These are phyloP conservation scores for Caulochytrium protostelioides DNA, from an alignment of 371 early-diverging fungal species.

Conservation along the genomic window DNA sequence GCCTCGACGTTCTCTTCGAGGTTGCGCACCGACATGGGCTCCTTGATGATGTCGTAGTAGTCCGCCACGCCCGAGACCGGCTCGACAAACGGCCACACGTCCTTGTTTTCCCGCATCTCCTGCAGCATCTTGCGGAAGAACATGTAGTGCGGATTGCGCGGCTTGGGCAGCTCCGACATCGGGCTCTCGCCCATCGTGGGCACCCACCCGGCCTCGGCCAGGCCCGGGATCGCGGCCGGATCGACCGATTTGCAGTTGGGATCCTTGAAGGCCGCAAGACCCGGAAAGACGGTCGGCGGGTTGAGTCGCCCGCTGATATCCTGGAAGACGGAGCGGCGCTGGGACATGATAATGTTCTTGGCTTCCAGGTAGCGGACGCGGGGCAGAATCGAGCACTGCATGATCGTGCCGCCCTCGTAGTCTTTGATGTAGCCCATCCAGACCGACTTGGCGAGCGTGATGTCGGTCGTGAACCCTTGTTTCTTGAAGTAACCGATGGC, in stretches of 20 bases:
- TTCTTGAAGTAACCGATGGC: slow-evolving; percentile 99
- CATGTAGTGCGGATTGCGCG: slow-evolving; percentile 14
- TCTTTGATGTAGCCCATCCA: slow-evolving; percentile 99
- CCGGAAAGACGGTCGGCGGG: slow-evolving; percentile 57
- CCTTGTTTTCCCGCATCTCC: slow-evolving; percentile 42
- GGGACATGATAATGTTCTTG: slow-evolving; percentile 35
- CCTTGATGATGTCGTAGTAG: slow-evolving; percentile 87
- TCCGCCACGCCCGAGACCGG: slow-evolving; percentile 92
- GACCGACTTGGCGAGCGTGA: slow-evolving; percentile 65
- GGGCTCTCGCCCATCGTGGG: slow-evolving; percentile 40
- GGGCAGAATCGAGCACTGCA: slow-evolving; percentile 60
- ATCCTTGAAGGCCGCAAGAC: slow-evolving; percentile 43
- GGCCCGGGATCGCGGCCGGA: slow-evolving; percentile 19
- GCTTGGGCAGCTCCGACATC: slow-evolving; percentile 4
- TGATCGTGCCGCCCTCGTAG: slow-evolving; percentile 98
- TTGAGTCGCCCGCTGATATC: slow-evolving; percentile 50
- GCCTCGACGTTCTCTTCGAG: slow-evolving; percentile 49
- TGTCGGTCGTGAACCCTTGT: slow-evolving; percentile 95
- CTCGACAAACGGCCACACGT: slow-evolving; percentile 93
- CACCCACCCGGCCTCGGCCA: slow-evolving; percentile 78
- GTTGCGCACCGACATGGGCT: slow-evolving; percentile 92
- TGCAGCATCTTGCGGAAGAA: slow-evolving; percentile 14
- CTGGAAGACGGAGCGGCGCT: slow-evolving; percentile 54
- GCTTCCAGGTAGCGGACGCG: slow-evolving; percentile 35
- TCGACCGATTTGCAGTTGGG: slow-evolving; percentile 9